Evolutionary conservation across 192 early-diverging fungal species (phyloP).

Genomic region (Rhizophlyctis rosea): DNA sequence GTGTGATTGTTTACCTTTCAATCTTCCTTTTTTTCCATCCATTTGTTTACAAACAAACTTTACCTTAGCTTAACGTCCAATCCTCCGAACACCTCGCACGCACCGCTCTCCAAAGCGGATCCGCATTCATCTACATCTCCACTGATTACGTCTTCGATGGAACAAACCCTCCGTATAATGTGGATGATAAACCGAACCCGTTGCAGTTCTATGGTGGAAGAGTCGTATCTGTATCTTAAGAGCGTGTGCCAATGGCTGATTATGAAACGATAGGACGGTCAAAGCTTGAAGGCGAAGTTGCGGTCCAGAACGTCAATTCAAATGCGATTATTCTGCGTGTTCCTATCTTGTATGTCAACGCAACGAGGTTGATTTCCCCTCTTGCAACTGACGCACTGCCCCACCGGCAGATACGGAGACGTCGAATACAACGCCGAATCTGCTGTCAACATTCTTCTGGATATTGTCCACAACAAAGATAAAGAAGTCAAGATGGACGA

Average conservation of each 20-base stretch:
- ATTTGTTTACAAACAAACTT: not conserved
- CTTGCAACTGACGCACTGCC: too few relatives aligned
- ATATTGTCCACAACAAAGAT: conserved; percentile 48
- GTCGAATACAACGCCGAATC: conserved; percentile 68
- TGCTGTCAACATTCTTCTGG: conserved; percentile 71
- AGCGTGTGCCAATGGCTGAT: not conserved
- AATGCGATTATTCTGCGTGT: conserved; percentile 70
- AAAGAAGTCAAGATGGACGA: conserved; percentile 67
- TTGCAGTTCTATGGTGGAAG: conserved; percentile 74
- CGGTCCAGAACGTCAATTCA: conserved; percentile 51
- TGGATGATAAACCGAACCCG: conserved; percentile 66
- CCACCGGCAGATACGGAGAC: too few relatives aligned
- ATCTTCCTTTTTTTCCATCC: not conserved
- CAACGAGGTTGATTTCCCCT: too few relatives aligned
- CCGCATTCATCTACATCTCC: conserved; percentile 77
- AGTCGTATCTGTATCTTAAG: conserved; percentile 12
- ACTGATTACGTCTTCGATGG: conserved; percentile 96
- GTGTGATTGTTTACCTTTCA: conserved; percentile 31
- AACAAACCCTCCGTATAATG: conserved; percentile 71
- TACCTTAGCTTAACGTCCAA: conserved; percentile 62
- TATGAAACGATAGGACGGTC: conserved; percentile 48
- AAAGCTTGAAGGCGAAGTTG: conserved; percentile 72
- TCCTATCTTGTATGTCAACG: conserved; percentile 78
- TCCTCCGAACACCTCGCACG: conserved; percentile 56
- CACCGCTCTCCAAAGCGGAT: conserved; percentile 41